A percentile compares a stretch with the other conserved stretches of the same genome.
Conservation (phyloP, 495 filamentous ascomycete genomes). For the Talaromyces nanjingensis region DNA sequence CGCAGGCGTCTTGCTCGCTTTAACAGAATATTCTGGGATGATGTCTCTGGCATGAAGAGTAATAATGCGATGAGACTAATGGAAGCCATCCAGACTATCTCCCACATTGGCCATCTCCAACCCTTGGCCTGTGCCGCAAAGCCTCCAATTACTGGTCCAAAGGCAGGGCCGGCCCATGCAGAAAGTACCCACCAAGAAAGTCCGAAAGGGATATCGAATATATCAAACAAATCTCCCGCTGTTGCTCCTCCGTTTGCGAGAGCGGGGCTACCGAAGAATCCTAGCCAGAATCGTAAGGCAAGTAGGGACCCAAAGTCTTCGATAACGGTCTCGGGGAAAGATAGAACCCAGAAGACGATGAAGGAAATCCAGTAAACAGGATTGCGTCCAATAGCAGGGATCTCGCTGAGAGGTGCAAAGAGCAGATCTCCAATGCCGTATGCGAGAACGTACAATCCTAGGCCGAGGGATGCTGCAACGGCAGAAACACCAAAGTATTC, state of each 20-base stretch:
- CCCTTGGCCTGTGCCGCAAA: constrained; percentile 28
- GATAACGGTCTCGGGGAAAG: constrained; percentile 36
- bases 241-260: constrained; percentile 33
- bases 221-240: too few relatives aligned
- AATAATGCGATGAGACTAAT: constrained; percentile 43
- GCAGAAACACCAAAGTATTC: constrained; percentile 33
- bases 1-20: constrained; percentile 46
- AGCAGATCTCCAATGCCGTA: constrained; percentile 34
- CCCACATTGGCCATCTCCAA: constrained; percentile 44
- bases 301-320: constrained; percentile 45
- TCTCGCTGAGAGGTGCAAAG: constrained; percentile 42
- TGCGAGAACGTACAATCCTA: constrained; percentile 40
- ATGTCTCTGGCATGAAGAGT: constrained; percentile 50
- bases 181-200: too few relatives aligned
- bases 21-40: constrained; percentile 48
- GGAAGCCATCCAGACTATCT: constrained; percentile 37
- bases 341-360: constrained; percentile 45
- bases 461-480: constrained; percentile 40
- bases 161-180: constrained; percentile 22
- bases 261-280: constrained; percentile 26
- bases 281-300: constrained; percentile 46
- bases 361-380: constrained; percentile 41
- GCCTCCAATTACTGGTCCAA: constrained; percentile 35
- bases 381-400: constrained; percentile 42
- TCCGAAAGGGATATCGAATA: too few relatives aligned